A percentile compares a stretch with the other conserved stretches of the same genome.
Conservation (phyloP, 306 rosid genomes). For the Vicia sativa region DNA sequence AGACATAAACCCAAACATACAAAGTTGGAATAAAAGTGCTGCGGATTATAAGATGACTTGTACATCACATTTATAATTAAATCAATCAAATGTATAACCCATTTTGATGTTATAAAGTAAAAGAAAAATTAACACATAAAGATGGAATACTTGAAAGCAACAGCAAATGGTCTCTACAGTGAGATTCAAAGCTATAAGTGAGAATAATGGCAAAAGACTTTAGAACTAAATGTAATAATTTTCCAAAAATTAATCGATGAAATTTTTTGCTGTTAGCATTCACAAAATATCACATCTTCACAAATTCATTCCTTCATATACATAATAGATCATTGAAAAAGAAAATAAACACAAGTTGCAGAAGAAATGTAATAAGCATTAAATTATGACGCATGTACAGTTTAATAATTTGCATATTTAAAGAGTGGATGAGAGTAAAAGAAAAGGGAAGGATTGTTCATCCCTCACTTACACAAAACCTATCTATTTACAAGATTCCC, state of each 20-base stretch:
- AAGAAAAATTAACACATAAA: neutral
- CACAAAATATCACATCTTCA: slow-evolving; percentile 32
- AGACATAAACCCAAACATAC: neutral
- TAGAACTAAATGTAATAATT: neutral
- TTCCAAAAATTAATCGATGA: neutral
- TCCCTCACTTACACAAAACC: no score
- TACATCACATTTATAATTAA: neutral
- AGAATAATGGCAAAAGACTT: neutral
- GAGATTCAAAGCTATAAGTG: slow-evolving; percentile 7
- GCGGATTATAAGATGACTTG: neutral
- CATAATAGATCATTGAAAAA: neutral
- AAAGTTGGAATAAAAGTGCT: neutral
- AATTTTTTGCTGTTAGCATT: slow-evolving; percentile 9
- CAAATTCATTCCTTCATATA: slow-evolving; percentile 5
- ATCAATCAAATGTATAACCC: neutral
- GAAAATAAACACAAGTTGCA: neutral
- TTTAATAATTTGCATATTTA: no score
- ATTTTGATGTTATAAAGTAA: neutral
- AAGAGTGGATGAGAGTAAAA: no score
- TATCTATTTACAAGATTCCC: no score
- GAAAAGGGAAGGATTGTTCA: no score
- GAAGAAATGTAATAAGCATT: no score
- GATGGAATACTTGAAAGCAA: neutral
- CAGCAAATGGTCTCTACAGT: neutral
- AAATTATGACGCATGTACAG: no score